These are phyloP conservation scores for Termitomyces sp. DNA, from an alignment of 1,284 basidiomycete species.

Conservation along the genomic window DNA sequence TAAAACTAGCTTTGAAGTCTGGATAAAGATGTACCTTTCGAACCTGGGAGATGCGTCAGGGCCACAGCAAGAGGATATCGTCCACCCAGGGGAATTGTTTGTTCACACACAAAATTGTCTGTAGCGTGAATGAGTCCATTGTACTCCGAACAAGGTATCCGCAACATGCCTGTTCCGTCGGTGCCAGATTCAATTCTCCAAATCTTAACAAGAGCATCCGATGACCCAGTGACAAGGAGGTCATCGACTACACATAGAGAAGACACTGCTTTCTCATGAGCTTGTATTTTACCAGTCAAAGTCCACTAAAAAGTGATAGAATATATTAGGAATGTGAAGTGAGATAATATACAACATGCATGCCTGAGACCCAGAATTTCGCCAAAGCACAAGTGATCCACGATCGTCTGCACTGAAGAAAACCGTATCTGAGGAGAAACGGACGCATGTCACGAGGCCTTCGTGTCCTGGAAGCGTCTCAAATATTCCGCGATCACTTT, in stretches of 20 bases:
- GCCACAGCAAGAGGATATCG: conserved; percentile 74
- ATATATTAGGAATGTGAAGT: background rate
- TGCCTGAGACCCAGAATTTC: conserved; percentile 37
- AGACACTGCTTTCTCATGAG: conserved; percentile 69
- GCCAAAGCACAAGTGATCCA: conserved; percentile 60
- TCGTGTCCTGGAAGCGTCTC: conserved; percentile 73
- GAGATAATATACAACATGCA: conserved; percentile 19
- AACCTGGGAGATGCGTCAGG: conserved; percentile 58
- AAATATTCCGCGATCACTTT: conserved; percentile 50
- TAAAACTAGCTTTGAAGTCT: background rate
- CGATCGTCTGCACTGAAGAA: conserved; percentile 73
- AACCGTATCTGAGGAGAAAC: conserved; percentile 46
- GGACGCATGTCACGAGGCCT: conserved; percentile 72
- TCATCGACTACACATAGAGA: conserved; percentile 47
- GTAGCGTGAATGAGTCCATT: background rate
- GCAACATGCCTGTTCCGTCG: conserved; percentile 31
- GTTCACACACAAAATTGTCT: conserved; percentile 46
- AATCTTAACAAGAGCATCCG: conserved; percentile 71
- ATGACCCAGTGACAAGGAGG: conserved; percentile 70
- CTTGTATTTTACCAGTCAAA: conserved; percentile 39
- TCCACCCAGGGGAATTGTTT: conserved; percentile 62
- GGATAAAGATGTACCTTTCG: conserved; percentile 43
- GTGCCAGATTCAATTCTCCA: conserved; percentile 46
- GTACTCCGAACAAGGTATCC: background rate
- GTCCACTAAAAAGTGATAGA: conserved; percentile 46